Percentiles rank a stretch among this genome's conserved stretches.
Conservation (phyloP, 2,329 filamentous ascomycete species). For the Lachnellula willkommii region DNA sequence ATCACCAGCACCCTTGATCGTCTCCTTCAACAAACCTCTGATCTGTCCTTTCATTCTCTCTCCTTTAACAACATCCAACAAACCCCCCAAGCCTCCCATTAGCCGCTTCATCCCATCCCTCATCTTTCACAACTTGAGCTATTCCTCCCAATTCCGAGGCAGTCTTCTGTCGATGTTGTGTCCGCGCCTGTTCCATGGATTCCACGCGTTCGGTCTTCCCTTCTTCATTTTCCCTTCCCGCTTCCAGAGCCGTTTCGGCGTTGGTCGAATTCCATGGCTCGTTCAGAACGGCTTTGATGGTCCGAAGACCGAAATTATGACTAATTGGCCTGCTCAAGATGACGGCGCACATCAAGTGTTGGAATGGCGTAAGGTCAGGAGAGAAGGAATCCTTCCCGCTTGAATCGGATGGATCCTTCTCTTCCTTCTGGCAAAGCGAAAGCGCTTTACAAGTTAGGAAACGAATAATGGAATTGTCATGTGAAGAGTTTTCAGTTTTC, state of each 20-base stretch:
- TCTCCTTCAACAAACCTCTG: background rate
- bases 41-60: background rate
- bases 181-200: background rate
- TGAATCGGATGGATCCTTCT: background rate
- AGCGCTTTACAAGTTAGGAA: background rate
- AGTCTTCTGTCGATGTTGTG: constrained; percentile 1
- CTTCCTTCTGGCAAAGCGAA: background rate
- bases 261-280: too few species aligned
- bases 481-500: too few species aligned
- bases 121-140: background rate
- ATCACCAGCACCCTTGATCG: background rate
- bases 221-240: background rate
- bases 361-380: background rate
- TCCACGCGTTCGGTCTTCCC: background rate
- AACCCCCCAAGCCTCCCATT: background rate
- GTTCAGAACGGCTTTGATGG: background rate
- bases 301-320: background rate
- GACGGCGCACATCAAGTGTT: background rate
- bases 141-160: background rate
- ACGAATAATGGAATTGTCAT: too few species aligned
- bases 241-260: background rate
- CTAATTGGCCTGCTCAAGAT: background rate
- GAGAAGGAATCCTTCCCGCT: background rate
- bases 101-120: background rate
- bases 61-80: background rate